These are phyloP conservation scores for Erythrobasidium yunnanense DNA, from an alignment of 768 basidiomycete genomes.

Conservation along the genomic window DNA sequence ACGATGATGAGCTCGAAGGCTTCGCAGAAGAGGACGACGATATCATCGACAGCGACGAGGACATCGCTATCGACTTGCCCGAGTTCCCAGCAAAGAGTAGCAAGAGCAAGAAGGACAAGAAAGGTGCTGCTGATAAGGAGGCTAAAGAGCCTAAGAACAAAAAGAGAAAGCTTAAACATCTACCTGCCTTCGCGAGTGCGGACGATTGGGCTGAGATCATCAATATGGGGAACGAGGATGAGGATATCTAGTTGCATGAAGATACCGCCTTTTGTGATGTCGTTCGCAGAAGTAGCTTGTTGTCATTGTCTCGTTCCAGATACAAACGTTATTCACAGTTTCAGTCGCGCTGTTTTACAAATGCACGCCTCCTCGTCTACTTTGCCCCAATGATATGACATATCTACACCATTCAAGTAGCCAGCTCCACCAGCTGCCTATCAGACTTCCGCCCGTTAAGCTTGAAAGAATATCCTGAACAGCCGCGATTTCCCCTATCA, in stretches of 20 bases:
- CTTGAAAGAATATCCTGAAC: neutral
- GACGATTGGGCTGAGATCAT: constrained; percentile 36
- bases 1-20: constrained; percentile 22
- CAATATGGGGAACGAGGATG: neutral
- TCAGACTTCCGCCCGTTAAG: neutral
- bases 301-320: too few relatives aligned
- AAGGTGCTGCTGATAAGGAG: neutral
- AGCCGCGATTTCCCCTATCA: constrained; percentile 5
- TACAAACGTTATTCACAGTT: too few relatives aligned
- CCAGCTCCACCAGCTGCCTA: neutral
- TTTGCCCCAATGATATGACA: too few relatives aligned
- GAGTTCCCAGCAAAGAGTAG: neutral
- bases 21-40: constrained; percentile 32
- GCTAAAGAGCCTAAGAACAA: constrained; percentile 1
- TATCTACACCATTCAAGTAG: neutral
- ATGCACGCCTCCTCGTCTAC: too few relatives aligned
- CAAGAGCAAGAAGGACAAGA: constrained; percentile 12
- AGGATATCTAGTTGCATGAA: neutral
- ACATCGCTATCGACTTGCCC: neutral
- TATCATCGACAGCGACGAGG: constrained; percentile 33
- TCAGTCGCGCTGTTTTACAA: too few relatives aligned
- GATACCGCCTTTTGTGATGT: too few relatives aligned
- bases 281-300: too few relatives aligned
- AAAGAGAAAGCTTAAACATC: constrained; percentile 36
- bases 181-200: constrained; percentile 37